Evolutionary conservation across 805 yeast species (phyloP).

Genomic region (Huiozyma naganishii): DNA sequence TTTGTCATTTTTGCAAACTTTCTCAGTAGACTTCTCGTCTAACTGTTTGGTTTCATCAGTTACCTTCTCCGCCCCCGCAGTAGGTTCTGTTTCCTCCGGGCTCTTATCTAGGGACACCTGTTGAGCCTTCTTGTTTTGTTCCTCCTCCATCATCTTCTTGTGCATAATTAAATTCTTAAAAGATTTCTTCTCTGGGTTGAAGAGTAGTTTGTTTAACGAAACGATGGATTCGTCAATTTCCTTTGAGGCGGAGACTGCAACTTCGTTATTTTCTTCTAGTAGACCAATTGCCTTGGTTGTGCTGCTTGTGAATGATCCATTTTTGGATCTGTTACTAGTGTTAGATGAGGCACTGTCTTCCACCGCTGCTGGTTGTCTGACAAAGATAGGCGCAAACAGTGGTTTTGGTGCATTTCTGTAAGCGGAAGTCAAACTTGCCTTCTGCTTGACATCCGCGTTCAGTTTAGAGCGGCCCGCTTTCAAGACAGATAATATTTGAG

Average conservation of each 20-base stretch:
- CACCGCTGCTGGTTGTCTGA: neutral
- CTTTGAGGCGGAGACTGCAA: no score
- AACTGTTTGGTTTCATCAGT: neutral
- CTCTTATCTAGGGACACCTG: neutral
- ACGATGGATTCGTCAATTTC: neutral
- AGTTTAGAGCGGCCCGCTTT: slow-evolving; percentile 37
- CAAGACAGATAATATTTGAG: neutral
- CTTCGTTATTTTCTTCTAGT: neutral
- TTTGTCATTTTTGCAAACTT: neutral
- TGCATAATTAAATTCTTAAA: slow-evolving; percentile 22
- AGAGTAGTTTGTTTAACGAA: slow-evolving; percentile 7
- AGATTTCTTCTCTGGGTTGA: slow-evolving; percentile 22
- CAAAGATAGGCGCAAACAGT: slow-evolving; percentile 28
- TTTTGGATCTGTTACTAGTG: neutral
- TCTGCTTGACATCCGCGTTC: slow-evolving; percentile 40
- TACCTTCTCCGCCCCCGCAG: neutral
- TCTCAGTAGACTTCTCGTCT: neutral
- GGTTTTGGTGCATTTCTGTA: slow-evolving; percentile 59
- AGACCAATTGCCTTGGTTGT: neutral
- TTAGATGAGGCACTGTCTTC: neutral
- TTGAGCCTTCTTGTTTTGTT: neutral
- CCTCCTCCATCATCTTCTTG: slow-evolving; percentile 11
- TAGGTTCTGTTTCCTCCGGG: neutral
- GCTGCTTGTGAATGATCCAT: neutral
- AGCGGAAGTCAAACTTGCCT: slow-evolving; percentile 47